A percentile compares a stretch with the other conserved stretches of the same genome.
These are phyloP conservation scores for Arxiozyma heterogenica DNA, from an alignment of 1,139 yeast genomes.

Conservation along the genomic window DNA sequence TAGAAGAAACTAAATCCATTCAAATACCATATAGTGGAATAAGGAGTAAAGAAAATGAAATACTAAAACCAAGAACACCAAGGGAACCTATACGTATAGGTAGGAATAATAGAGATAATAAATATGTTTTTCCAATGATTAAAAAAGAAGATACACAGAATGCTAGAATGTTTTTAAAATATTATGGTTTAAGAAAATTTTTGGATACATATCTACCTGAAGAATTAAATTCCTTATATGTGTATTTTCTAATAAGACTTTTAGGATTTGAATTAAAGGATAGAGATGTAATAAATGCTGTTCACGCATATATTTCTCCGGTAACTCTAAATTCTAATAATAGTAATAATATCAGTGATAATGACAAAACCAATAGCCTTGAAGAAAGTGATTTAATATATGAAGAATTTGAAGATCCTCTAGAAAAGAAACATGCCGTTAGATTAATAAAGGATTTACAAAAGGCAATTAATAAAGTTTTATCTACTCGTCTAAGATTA, in stretches of 20 bases:
- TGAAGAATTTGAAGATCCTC: conserved; percentile 29
- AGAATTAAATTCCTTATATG: conserved; percentile 46
- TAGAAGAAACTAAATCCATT: conserved; percentile 2
- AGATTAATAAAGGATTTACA: conserved; percentile 45
- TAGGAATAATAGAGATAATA: conserved; percentile 23
- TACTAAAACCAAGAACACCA: conserved; percentile 14
- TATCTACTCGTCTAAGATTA: conserved; percentile 45
- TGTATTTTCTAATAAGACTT: conserved; percentile 39
- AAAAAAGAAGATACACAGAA: conserved; percentile 37
- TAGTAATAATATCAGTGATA: conserved; percentile 10
- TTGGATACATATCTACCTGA: conserved; percentile 53
- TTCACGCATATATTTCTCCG: conserved; percentile 28
- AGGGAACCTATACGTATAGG: conserved; percentile 19
- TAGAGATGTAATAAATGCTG: conserved; percentile 32
- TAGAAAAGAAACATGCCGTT: conserved; percentile 39
- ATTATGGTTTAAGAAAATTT: conserved; percentile 51
- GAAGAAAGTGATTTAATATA: conserved; percentile 11
- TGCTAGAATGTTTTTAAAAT: conserved; percentile 52
- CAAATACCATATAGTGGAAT: conserved; percentile 3
- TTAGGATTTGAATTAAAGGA: conserved; percentile 47
- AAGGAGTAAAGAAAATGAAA: conserved; percentile 4
- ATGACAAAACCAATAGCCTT: conserved; percentile 1
- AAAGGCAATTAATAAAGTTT: conserved; percentile 53
- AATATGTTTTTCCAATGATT: conserved; percentile 30
- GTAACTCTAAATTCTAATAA: neutral